Percentiles rank a stretch among this genome's conserved stretches.
Conservation (phyloP, 805 yeast genomes). For the Wickerhamiella kurtzmanii region DNA sequence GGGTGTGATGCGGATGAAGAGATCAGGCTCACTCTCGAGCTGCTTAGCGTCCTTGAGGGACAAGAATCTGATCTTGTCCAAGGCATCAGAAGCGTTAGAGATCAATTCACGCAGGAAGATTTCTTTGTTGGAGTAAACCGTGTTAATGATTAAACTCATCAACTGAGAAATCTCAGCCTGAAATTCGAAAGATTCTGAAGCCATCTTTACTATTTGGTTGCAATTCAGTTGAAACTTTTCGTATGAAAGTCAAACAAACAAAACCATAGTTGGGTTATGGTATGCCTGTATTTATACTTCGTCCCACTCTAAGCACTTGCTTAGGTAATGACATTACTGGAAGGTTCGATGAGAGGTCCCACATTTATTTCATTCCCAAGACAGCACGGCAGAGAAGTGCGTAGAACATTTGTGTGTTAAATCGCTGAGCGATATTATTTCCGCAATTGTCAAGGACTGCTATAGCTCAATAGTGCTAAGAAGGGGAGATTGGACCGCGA, state of each 20-base stretch:
- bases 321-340: conserved; percentile 4
- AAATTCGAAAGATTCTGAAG: conserved; percentile 48
- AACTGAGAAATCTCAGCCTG: conserved; percentile 99
- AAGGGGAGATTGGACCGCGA: too few species aligned
- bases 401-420: neutral
- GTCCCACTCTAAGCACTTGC: conserved; percentile 2
- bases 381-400: neutral
- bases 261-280: neutral
- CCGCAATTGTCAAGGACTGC: too few species aligned
- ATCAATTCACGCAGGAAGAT: conserved; percentile 97
- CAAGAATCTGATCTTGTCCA: conserved; percentile 96
- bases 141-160: conserved; percentile 99
- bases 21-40: conserved; percentile 89
- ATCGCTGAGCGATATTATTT: neutral
- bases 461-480: too few species aligned
- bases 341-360: neutral
- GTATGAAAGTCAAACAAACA: neutral
- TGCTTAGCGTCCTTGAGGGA: conserved; percentile 83
- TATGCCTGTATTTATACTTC: neutral
- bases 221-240: neutral
- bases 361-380: neutral
- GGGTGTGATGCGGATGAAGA: conserved; percentile 96
- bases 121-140: conserved; percentile 98
- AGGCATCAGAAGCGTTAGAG: conserved; percentile 97
- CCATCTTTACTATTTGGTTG: conserved; percentile 14